Base-by-base conservation (phyloP, 345 rosid species). In the Ailanthus altissimus region DNA sequence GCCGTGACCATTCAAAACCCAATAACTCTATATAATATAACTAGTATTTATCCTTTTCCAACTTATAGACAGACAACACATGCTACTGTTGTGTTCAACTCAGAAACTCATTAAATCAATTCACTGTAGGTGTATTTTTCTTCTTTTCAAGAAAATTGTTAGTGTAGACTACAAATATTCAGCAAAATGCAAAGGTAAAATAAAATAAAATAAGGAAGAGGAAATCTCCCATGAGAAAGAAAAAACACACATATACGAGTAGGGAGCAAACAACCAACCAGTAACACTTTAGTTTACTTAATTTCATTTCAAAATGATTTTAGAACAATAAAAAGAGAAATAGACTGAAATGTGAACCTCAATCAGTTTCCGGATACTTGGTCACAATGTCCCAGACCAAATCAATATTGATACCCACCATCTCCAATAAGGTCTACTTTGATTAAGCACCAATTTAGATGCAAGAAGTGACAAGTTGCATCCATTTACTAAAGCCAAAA, bases 331-430 rank as follows among this genome's bases (percentile, higher is more conserved):
- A 10, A n/a, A 11, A n/a, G 14, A 47, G 57, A 5, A 70, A 12
- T 1, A 5, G 3, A 6, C n/a, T 4, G 63, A 54, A 49, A 40
- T 9, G 26, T 45, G 4, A 70, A 28, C 53, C 47, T 61, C 1
- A 47, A 70, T 72, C 75, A 56, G 50, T 40, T 16, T 56, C 12
- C 43, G 23, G 23, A 6, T 40, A 38, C 45, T 36, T 0, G 64
- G 65, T 57, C 14, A 68, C 72, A 49, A 68, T 40, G 46, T 65
- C 46, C 10, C 28, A 42, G 32, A 51, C 73, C 40, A 70, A 70
- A 50, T 51, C 12, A 8, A 10, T 40, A 72, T 45, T 45, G 26
- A 42, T 53, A 21, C 32, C 51, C 53, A 56, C 25, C 21, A 14
- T 57, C 28, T 42, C 53, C 50, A 42, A 57, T 47, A 57, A 57